Evolutionary conservation across 139 green algal genomes (phyloP), one percentile per base, ranked within the genome.

Genomic region (Tetradesmus lagerheimii): DNA sequence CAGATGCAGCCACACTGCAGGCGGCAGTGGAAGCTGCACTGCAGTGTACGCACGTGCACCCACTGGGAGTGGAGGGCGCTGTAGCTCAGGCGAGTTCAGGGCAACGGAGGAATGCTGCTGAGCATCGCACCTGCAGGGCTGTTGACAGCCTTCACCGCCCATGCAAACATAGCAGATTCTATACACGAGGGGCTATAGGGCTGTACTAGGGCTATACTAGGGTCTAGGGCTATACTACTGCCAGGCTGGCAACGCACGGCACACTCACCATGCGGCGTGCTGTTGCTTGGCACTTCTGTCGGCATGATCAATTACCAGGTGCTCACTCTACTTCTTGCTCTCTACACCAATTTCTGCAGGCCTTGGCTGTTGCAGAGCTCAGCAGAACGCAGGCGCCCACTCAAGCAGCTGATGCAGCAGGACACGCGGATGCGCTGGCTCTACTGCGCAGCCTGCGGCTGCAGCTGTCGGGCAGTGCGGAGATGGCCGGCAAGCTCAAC

Each of bases 31-130:
- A 53, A 9, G 38, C 75, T 16, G 91, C 91, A 1, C 83, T 95
- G 39, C 76, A 89, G 74, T 90, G 80, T 75, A 95, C 91, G 27
- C 93, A 95, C 39, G 85, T 90, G 23, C 91, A 94, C 79, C 93
- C 93, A 1, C 18, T 77, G 5, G 93, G 87, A 5, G 38, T 94
- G 11, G 91, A 92, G 29, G 93, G 93, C 1, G 91, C 93, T 8
- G 38, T 92, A 4, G 66, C 86, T 6, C 67, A 90, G n/a, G 89
- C 76, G 0, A 53, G 76, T 67, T n/a, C 67, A 37, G 27, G 74
- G 34, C 57, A 57, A n/a, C n/a, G n/a, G n/a, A n/a, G n/a, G n/a
- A n/a, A n/a, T n/a, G n/a, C n/a, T n/a, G n/a, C n/a, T n/a, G n/a
- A n/a, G n/a, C n/a, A n/a, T n/a, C n/a, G n/a, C n/a, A n/a, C n/a